Conservation (phyloP, 108 stramenopile genomes). For the Pseudonitzschia delicatissima region DNA sequence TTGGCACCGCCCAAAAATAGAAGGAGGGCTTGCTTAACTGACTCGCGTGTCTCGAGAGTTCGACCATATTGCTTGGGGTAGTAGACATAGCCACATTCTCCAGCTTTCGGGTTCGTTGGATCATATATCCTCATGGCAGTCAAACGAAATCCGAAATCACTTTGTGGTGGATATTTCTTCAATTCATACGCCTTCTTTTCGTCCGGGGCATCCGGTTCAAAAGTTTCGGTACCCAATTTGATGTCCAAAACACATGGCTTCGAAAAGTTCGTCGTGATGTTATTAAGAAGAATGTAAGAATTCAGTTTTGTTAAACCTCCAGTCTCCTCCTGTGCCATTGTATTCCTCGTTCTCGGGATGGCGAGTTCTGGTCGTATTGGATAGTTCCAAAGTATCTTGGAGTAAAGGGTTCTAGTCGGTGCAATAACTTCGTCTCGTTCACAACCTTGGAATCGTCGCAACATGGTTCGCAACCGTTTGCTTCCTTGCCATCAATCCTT, state of each 20-base stretch:
- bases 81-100: conserved; percentile 38
- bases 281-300: conserved; percentile 57
- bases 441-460: conserved; percentile 15
- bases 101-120: conserved; percentile 40
- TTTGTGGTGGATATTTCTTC: conserved; percentile 73
- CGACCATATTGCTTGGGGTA: conserved; percentile 65
- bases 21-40: conserved; percentile 48
- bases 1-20: conserved; percentile 47
- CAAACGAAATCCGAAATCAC: conserved; percentile 76
- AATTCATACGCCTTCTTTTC: conserved; percentile 63
- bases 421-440: conserved; percentile 47
- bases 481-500: conserved; percentile 17
- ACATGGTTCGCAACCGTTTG: conserved; percentile 24
- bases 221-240: conserved; percentile 84
- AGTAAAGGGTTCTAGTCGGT: conserved; percentile 44
- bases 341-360: neutral
- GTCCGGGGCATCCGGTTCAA: conserved; percentile 64
- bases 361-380: conserved; percentile 12
- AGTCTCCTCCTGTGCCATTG: neutral
- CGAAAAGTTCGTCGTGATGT: conserved; percentile 49
- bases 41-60: conserved; percentile 35
- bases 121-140: conserved; percentile 74
- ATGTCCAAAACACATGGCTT: conserved; percentile 81
- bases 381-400: conserved; percentile 66
- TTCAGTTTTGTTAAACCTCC: conserved; percentile 27